Percentiles rank a stretch among this genome's conserved stretches.
Evolutionary conservation across 352 stramenopile genomes (phyloP).

Genomic region (Globisporangium ultimum): DNA sequence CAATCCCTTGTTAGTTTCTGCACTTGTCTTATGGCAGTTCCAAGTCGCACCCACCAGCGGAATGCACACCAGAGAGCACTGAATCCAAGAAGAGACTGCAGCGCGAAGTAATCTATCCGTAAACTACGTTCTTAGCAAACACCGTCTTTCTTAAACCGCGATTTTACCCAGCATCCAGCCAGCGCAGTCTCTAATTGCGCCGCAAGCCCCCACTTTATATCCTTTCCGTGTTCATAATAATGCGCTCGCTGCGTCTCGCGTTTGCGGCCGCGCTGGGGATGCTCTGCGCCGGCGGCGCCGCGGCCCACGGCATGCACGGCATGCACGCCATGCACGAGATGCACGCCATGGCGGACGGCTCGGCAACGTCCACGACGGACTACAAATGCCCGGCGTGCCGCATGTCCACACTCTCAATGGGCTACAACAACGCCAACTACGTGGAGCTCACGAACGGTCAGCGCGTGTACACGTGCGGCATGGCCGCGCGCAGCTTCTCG

Average conservation of each 20-base stretch:
- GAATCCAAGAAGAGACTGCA: background rate
- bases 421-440: slow-evolving; percentile 67
- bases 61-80: background rate
- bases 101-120: background rate
- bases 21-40: background rate
- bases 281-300: slow-evolving; percentile 19
- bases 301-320: slow-evolving; percentile 11
- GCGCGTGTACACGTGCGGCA: slow-evolving; percentile 73
- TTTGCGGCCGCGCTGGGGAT: slow-evolving; percentile 1
- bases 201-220: background rate
- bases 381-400: slow-evolving; percentile 72
- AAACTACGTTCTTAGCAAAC: background rate
- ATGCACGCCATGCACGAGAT: slow-evolving; percentile 22
- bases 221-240: background rate
- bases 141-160: background rate
- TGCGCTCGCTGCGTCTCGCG: slow-evolving; percentile 17
- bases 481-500: slow-evolving; percentile 45
- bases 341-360: slow-evolving; percentile 13
- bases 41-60: background rate
- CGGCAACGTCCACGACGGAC: slow-evolving; percentile 28
- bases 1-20: background rate
- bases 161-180: background rate
- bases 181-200: slow-evolving; percentile 5
- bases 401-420: slow-evolving; percentile 51
- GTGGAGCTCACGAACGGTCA: slow-evolving; percentile 58